phyloP scores from a whole-genome alignment of 805 yeast genomes.

The Kodamaea kaohsiungensis region DNA sequence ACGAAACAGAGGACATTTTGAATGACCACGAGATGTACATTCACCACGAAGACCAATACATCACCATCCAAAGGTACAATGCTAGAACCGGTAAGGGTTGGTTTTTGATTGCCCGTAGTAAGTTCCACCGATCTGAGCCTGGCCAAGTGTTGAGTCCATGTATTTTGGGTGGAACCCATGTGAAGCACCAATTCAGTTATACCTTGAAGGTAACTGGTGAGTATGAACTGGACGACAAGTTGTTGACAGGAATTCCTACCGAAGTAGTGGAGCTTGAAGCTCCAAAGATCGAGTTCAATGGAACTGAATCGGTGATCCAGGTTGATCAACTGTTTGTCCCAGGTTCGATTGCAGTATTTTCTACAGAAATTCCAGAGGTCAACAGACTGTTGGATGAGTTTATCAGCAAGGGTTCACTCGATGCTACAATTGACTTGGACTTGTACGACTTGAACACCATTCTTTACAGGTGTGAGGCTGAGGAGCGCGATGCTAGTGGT shows the following conservation, averaged over 20 bases:
- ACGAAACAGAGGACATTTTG: constrained; percentile 54
- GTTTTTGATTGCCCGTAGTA: constrained; percentile 84
- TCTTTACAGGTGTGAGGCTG: constrained; percentile 78
- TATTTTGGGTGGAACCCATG: constrained; percentile 59
- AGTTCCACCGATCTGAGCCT: constrained; percentile 51
- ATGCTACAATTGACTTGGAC: constrained; percentile 62
- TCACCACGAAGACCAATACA: constrained; percentile 90
- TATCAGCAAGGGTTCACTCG: constrained; percentile 74
- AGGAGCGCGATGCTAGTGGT: constrained; percentile 77
- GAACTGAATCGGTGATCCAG: constrained; percentile 50
- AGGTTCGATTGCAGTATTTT: constrained; percentile 85
- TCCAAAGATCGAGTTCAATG: constrained; percentile 48
- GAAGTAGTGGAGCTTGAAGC: constrained; percentile 52
- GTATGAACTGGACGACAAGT: constrained; percentile 34
- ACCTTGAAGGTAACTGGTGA: constrained; percentile 56
- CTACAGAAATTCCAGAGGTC: constrained; percentile 68
- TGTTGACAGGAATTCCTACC: constrained; percentile 66
- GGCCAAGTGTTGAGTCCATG: constrained; percentile 61
- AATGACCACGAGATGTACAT: constrained; percentile 83
- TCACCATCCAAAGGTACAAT: constrained; percentile 85
- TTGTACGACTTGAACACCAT: constrained; percentile 74
- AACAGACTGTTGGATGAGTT: constrained; percentile 63
- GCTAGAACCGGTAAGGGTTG: constrained; percentile 86
- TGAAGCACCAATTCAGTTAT: constrained; percentile 58
- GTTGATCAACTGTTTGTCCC: constrained; percentile 72